phyloP scores from a whole-genome alignment of 257 asterid species.

The Handroanthus guayacan region DNA sequence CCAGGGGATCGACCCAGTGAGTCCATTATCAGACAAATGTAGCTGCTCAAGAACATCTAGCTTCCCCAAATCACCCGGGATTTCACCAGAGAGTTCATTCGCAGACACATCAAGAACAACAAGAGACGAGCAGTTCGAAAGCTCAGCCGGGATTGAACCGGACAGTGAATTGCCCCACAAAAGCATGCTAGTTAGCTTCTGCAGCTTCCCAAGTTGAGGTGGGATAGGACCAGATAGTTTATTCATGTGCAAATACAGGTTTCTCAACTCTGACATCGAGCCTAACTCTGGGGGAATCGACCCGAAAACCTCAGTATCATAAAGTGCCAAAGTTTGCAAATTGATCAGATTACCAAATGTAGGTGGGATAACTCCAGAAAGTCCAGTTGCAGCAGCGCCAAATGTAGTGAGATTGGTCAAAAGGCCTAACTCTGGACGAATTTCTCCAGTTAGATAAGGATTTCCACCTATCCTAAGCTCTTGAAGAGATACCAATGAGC shows the following conservation, averaged over 20 bases:
- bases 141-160: conserved; percentile 62
- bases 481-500: conserved; percentile 70
- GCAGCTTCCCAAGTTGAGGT: conserved; percentile 63
- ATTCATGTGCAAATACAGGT: conserved; percentile 83
- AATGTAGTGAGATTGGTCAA: conserved; percentile 77
- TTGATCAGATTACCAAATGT: conserved; percentile 77
- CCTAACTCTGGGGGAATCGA: conserved; percentile 84
- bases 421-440: conserved; percentile 73
- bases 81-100: conserved; percentile 69
- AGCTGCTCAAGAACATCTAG: conserved; percentile 73
- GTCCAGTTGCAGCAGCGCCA: conserved; percentile 87
- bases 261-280: conserved; percentile 63
- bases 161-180: conserved; percentile 86
- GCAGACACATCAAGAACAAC: conserved; percentile 86
- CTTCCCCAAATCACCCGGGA: conserved; percentile 72
- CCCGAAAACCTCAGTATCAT: conserved; percentile 83
- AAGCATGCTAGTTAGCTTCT: conserved; percentile 81
- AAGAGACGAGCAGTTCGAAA: conserved; percentile 71
- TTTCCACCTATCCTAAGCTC: conserved; percentile 90
- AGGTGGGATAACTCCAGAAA: conserved; percentile 79
- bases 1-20: conserved; percentile 70
- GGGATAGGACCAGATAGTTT: conserved; percentile 81
- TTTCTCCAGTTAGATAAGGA: conserved; percentile 70
- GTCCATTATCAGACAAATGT: conserved; percentile 77
- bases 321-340: conserved; percentile 74